Conservation (phyloP, 1,284 basidiomycete species). For the Cystobasidiaceae sp. region DNA sequence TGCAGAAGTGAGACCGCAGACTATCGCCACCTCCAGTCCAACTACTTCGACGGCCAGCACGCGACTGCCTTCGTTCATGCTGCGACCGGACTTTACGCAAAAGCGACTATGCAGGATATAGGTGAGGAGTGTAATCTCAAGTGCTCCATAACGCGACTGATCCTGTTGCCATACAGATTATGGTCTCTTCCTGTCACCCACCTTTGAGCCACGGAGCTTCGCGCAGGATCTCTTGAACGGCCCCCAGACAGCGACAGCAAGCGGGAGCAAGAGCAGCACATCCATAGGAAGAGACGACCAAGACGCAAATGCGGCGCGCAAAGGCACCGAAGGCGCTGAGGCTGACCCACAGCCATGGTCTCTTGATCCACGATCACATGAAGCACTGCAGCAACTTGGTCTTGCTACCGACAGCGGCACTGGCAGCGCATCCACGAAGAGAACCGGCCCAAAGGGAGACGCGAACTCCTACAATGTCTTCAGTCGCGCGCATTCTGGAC, state of each 20-base stretch:
- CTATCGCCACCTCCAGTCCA: no score
- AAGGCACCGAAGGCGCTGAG: not conserved
- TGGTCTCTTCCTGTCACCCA: slow-evolving; percentile 14
- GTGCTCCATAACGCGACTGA: no score
- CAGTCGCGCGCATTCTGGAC: slow-evolving; percentile 5
- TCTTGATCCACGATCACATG: slow-evolving; percentile 16
- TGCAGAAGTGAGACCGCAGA: no score
- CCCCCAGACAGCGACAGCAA: not conserved
- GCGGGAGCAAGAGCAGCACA: not conserved
- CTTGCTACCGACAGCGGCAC: not conserved
- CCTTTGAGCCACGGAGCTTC: slow-evolving; percentile 23
- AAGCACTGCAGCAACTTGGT: slow-evolving; percentile 23
- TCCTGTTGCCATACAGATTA: slow-evolving; percentile 16
- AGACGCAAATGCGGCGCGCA: not conserved
- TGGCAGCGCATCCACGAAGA: not conserved
- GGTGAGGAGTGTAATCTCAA: not conserved
- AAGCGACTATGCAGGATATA: slow-evolving; percentile 19
- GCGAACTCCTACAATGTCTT: slow-evolving; percentile 9
- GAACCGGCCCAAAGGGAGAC: not conserved
- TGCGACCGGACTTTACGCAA: not conserved
- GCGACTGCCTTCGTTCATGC: not conserved
- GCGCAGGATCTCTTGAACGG: slow-evolving; percentile 26
- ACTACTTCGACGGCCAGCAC: not conserved
- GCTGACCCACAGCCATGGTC: not conserved
- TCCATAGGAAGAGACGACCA: not conserved